A percentile compares a stretch with the other conserved stretches of the same genome.
These are phyloP conservation scores for Pogostemon cablin DNA, from an alignment of 257 asterid species.

Conservation along the genomic window DNA sequence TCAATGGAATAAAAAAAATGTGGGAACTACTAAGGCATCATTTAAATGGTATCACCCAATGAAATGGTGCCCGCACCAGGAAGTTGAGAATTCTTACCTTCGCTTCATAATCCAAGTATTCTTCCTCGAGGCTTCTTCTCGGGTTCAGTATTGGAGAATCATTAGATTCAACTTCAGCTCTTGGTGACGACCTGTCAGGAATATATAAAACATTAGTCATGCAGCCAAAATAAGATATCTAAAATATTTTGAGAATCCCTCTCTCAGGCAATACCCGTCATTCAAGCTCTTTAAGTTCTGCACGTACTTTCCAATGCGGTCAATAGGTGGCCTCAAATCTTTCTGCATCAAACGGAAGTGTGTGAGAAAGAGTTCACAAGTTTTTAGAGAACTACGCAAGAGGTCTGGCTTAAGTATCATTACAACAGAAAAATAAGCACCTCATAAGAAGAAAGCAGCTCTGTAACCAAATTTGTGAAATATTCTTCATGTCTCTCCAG, in stretches of 20 bases:
- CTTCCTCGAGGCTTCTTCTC: conserved; percentile 86
- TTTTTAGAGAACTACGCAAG: conserved; percentile 9
- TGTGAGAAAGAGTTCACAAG: conserved; percentile 22
- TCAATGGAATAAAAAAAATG: not conserved
- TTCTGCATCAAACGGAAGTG: conserved; percentile 54
- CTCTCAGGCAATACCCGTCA: conserved; percentile 55
- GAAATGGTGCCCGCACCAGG: conserved; percentile 15
- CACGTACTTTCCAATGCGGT: conserved; percentile 78
- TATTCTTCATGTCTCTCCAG: conserved; percentile 80
- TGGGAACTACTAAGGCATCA: not conserved
- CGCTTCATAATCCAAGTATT: conserved; percentile 83
- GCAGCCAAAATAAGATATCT: conserved; percentile 3
- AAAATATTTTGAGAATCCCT: conserved; percentile 21
- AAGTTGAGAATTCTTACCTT: conserved; percentile 50
- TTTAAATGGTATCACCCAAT: not conserved
- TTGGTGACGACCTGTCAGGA: conserved; percentile 49
- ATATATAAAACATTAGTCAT: conserved; percentile 21
- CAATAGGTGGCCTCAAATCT: conserved; percentile 73
- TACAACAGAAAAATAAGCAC: conserved; percentile 43
- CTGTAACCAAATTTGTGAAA: conserved; percentile 67
- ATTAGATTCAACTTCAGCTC: conserved; percentile 48
- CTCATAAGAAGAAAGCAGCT: conserved; percentile 84
- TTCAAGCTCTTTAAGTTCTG: conserved; percentile 75
- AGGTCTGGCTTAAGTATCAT: conserved; percentile 6
- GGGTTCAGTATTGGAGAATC: conserved; percentile 60